Percentiles rank a stretch among this genome's conserved stretches.
phyloP scores from a whole-genome alignment of 1,139 yeast species.

The Dujonia santamariae region DNA sequence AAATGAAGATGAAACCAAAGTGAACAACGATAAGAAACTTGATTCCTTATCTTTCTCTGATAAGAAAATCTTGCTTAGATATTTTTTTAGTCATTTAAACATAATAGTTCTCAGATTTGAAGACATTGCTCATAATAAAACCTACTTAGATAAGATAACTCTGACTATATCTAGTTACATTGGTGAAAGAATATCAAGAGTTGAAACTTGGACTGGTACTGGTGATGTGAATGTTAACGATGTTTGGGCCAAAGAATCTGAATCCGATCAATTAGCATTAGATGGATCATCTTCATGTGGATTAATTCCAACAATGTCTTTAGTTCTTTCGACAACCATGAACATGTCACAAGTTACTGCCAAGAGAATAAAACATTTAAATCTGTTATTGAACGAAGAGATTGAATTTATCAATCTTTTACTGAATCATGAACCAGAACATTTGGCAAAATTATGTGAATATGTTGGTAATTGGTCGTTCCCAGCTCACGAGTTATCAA shows the following conservation, averaged over 20 bases:
- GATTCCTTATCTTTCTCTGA: slow-evolving; percentile 24
- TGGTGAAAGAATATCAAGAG: slow-evolving; percentile 43
- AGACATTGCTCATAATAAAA: slow-evolving; percentile 16
- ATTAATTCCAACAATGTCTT: slow-evolving; percentile 35
- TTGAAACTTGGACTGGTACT: slow-evolving; percentile 59
- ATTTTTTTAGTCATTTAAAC: slow-evolving; percentile 44
- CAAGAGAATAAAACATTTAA: slow-evolving; percentile 21
- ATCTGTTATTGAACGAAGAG: slow-evolving; percentile 30
- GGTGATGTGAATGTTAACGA: slow-evolving; percentile 18
- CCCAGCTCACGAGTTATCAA: slow-evolving; percentile 65
- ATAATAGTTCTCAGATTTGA: slow-evolving; percentile 25
- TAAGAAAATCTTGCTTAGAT: slow-evolving; percentile 30
- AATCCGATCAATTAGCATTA: slow-evolving; percentile 15
- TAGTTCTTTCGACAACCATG: slow-evolving; percentile 22
- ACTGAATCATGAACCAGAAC: slow-evolving; percentile 18
- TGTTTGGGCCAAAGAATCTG: slow-evolving; percentile 17
- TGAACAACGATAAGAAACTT: slow-evolving; percentile 9
- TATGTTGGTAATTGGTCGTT: slow-evolving; percentile 54
- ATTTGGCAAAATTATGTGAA: slow-evolving; percentile 30
- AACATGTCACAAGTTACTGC: slow-evolving; percentile 22
- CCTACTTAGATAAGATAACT: slow-evolving; percentile 25
- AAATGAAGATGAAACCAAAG: slow-evolving; percentile 11
- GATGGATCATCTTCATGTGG: slow-evolving; percentile 14
- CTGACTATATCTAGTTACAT: slow-evolving; percentile 16
- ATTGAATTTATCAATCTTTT: slow-evolving; percentile 38